Evolutionary conservation across 139 green algal genomes (phyloP), one percentile per base, ranked within the genome.

Genomic region (Microglena sp.): DNA sequence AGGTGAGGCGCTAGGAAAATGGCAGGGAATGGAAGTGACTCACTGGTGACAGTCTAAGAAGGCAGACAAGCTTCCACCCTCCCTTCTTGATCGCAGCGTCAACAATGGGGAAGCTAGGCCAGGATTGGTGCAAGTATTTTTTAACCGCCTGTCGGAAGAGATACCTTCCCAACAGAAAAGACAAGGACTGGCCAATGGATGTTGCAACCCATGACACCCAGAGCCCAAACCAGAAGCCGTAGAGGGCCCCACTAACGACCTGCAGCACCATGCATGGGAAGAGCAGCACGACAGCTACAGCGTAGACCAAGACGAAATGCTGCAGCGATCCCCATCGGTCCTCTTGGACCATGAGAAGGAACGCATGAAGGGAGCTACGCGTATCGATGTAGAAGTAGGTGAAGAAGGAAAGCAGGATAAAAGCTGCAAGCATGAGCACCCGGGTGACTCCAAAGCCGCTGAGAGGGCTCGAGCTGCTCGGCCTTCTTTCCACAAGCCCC

Each of bases 21-120:
- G n/a, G n/a, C n/a, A n/a, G n/a, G n/a, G n/a, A n/a, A n/a, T n/a
- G n/a, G 11, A 15, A 24, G 40, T 15, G 11, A 50, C 40, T 45
- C 22, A 74, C 59, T 5, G 78, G 77, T 11, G 77, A 84, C 22
- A 87, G 68, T 2, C 81, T 69, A 53, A 87, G 72, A 63, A 87
- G 69, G 53, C 73, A 73, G 36, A 87, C 77, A 4, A 87, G 65
- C 65, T 82, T 82, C 74, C 75, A 87, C 18, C 80, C 78, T 36
- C 80, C 73, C 45, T 70, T 62, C 62, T 66, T 70, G 55, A 84
- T 75, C 6, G 77, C 71, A 0, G 60, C 45, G 33, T 86, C 74
- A 44, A 75, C 71, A 5, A 69, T 27, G 35, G 58, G 44, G 26
- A 73, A 67, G 1, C 27, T 66, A 8, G 58, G 70, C 55, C 55